Base-by-base conservation (phyloP, 23 red algal genomes). In the Pyropia haitanensis region DNA sequence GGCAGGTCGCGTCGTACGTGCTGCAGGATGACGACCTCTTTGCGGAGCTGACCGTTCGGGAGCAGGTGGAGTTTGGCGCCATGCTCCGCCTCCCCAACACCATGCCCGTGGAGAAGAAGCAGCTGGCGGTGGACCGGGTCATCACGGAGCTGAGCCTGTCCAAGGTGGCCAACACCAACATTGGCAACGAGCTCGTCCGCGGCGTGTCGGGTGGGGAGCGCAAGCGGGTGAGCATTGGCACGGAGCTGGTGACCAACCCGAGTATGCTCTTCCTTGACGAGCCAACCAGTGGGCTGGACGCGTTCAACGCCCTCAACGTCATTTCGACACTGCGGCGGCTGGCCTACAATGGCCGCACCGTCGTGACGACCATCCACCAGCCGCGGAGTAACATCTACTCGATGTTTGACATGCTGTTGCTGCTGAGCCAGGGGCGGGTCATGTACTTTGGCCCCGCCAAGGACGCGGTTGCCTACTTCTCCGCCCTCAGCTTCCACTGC, bases 371-470 rank as follows among this genome's bases (percentile, higher is more conserved):
- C 34, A 98, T 98, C 60, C 94, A 98, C 71, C 94, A 98, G 59
- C 94, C 94, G 54, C 94, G 94, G 7, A 88, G 81, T 53, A 80
- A 85, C 25, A 98, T 98, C 54, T 98, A 88, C 75, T 72, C 85
- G 26, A 63, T 98, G 49, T 98, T 98, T 67, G 94, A 98, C 71
- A 72, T 79, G 33, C 73, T 98, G 16, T 70, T 83, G n/a, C 70
- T 98, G 62, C 72, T 98, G 7, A 83, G 77, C 13, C 82, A 98
- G 57, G 94, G 94, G 13, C 75, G 74, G 8, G 73, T 86, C 23
- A 90, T 98, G 78, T 98, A 91, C 53, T 98, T 98, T 58, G 94
- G 94, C 18, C 94, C 94, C 9, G 94, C 94, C 18, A 73, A 70
- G n/a, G 94, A 90, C 51, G 85, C 85, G 26, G 94, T 98, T 18